Percentiles rank a stretch among this genome's conserved stretches.
Conservation (phyloP, 306 rosid species). For the Pyrus betulifolia region DNA sequence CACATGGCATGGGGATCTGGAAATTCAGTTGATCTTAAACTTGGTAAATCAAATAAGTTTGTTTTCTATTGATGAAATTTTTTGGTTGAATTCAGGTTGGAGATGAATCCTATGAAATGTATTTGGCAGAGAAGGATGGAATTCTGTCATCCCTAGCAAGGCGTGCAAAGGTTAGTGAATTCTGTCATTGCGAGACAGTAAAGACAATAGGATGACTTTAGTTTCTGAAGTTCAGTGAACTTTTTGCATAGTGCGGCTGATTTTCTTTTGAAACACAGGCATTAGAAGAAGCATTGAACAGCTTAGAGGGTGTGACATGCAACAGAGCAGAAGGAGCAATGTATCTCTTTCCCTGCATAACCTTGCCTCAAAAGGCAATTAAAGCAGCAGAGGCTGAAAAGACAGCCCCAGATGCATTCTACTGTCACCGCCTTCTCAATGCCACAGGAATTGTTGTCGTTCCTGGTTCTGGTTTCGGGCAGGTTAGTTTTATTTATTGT, state of each 20-base stretch:
- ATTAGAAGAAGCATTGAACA: conserved; percentile 67
- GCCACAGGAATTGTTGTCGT: conserved; percentile 84
- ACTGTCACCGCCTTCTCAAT: conserved; percentile 59
- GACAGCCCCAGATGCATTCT: conserved; percentile 64
- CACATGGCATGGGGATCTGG: neutral
- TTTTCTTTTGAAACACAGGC: conserved; percentile 22
- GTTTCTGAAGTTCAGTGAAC: neutral
- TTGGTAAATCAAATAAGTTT: neutral
- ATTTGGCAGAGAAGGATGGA: conserved; percentile 61
- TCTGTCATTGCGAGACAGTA: neutral
- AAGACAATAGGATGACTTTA: neutral
- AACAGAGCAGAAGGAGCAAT: conserved; percentile 93
- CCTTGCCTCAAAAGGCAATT: conserved; percentile 64
- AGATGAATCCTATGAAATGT: conserved; percentile 76
- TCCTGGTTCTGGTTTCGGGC: conserved; percentile 93
- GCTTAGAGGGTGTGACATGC: conserved; percentile 74
- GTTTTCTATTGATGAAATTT: neutral
- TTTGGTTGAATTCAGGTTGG: conserved; percentile 55
- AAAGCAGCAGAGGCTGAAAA: conserved; percentile 68
- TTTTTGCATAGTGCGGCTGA: neutral
- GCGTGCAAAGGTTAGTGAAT: conserved; percentile 78
- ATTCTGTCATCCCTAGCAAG: conserved; percentile 71
- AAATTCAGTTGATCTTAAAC: neutral
- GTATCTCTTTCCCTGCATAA: conserved; percentile 72
- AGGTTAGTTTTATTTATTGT: conserved; percentile 39